Percentiles rank a stretch among this genome's conserved stretches.
Evolutionary conservation across 805 yeast genomes (phyloP).

Genomic region (Cyberlindnera mycetangii): DNA sequence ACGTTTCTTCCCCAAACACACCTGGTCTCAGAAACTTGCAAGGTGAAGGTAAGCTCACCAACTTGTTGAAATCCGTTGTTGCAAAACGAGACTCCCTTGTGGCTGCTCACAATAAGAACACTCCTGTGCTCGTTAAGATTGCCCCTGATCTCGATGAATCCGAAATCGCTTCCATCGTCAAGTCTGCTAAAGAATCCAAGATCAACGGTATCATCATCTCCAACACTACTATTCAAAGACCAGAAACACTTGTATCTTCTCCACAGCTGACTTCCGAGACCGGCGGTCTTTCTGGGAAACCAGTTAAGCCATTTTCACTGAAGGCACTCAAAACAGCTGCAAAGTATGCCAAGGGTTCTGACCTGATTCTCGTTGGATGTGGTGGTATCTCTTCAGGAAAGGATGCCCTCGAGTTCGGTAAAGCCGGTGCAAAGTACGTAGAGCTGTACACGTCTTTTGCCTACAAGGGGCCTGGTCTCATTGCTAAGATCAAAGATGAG

Average conservation of each 20-base stretch:
- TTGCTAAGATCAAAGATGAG: conserved; percentile 57
- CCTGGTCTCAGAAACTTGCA: conserved; percentile 92
- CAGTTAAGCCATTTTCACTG: conserved; percentile 76
- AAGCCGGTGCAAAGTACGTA: conserved; percentile 90
- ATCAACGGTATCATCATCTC: conserved; percentile 92
- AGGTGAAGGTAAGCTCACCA: conserved; percentile 67
- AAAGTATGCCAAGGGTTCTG: conserved; percentile 70
- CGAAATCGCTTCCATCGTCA: conserved; percentile 80
- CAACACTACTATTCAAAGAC: conserved; percentile 89
- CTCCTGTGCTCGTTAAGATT: conserved; percentile 85
- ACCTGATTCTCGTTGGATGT: conserved; percentile 81
- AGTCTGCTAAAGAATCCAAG: conserved; percentile 68
- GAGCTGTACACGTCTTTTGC: conserved; percentile 89
- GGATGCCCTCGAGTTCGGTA: conserved; percentile 88
- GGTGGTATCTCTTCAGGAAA: conserved; percentile 89
- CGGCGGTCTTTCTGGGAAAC: conserved; percentile 94
- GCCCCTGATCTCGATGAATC: conserved; percentile 89
- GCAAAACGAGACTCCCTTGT: conserved; percentile 59
- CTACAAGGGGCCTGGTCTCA: conserved; percentile 87
- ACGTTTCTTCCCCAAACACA: conserved; percentile 94
- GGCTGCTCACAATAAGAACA: conserved; percentile 43
- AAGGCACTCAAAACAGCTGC: conserved; percentile 69
- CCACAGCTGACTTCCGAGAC: conserved; percentile 49
- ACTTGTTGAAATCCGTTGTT: conserved; percentile 64
- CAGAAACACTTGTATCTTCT: conserved; percentile 52